Evolutionary conservation across 192 early-diverging fungal genomes (phyloP).

Genomic region (Rhizophagus sp.): DNA sequence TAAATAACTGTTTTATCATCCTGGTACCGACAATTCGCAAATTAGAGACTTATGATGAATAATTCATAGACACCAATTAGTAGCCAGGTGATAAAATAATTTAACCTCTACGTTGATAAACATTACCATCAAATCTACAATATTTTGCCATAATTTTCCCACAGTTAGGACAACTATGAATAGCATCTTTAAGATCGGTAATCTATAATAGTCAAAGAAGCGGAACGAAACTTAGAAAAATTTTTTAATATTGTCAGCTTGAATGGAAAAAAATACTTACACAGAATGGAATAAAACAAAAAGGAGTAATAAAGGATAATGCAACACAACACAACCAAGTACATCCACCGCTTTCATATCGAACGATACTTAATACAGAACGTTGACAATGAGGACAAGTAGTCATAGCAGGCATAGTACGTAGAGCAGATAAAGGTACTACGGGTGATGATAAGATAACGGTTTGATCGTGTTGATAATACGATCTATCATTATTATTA

Average conservation of each 20-base stretch:
- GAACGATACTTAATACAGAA: neutral
- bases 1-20: no score
- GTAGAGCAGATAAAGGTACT: neutral
- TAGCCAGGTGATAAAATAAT: neutral
- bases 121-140: conserved; percentile 19
- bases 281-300: conserved; percentile 28
- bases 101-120: neutral
- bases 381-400: conserved; percentile 11
- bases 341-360: neutral
- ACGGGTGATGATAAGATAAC: neutral
- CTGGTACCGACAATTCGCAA: no score
- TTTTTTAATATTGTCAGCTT: neutral
- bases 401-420: neutral
- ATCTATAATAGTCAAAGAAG: neutral
- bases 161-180: conserved; percentile 25
- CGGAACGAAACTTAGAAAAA: neutral
- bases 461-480: neutral
- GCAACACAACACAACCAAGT: conserved; percentile 1
- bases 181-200: conserved; percentile 18
- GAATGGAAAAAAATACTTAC: conserved; percentile 5
- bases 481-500: neutral
- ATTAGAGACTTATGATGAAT: neutral
- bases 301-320: neutral
- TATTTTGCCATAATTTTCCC: conserved; percentile 27
- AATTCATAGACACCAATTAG: no score